phyloP scores from a whole-genome alignment of 192 early-diverging fungal species.

The Linnemannia exigua region DNA sequence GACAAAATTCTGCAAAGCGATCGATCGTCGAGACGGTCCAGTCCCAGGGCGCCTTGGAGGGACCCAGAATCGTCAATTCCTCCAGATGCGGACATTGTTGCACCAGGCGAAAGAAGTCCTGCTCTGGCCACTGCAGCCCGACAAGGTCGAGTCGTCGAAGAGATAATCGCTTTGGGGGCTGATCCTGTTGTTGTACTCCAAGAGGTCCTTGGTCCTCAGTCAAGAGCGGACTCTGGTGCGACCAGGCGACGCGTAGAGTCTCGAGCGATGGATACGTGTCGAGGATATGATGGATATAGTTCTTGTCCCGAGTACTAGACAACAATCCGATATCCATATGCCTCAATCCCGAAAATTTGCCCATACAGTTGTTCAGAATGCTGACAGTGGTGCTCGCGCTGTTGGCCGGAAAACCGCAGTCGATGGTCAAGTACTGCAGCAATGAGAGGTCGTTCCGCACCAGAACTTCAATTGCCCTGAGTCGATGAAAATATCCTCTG shows the following conservation, averaged over 20 bases:
- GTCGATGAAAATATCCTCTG: neutral
- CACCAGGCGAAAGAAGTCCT: neutral
- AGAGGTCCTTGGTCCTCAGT: slow-evolving; percentile 3
- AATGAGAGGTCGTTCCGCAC: neutral
- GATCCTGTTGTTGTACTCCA: neutral
- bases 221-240: neutral
- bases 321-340: neutral
- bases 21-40: slow-evolving; percentile 14
- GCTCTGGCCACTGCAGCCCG: neutral
- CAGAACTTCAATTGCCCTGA: neutral
- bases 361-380: neutral
- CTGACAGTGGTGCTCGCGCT: neutral
- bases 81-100: slow-evolving; percentile 14
- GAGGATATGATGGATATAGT: neutral
- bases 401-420: neutral
- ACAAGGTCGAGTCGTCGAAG: neutral
- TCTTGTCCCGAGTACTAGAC: neutral
- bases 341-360: neutral
- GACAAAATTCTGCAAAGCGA: neutral
- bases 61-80: slow-evolving; percentile 1
- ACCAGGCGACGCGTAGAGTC: neutral
- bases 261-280: neutral
- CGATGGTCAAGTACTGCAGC: neutral
- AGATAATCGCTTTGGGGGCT: neutral
- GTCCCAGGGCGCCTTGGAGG: neutral